Conservation (phyloP, 2,329 filamentous ascomycete genomes). For the Pseudogymnoascus sp. region DNA sequence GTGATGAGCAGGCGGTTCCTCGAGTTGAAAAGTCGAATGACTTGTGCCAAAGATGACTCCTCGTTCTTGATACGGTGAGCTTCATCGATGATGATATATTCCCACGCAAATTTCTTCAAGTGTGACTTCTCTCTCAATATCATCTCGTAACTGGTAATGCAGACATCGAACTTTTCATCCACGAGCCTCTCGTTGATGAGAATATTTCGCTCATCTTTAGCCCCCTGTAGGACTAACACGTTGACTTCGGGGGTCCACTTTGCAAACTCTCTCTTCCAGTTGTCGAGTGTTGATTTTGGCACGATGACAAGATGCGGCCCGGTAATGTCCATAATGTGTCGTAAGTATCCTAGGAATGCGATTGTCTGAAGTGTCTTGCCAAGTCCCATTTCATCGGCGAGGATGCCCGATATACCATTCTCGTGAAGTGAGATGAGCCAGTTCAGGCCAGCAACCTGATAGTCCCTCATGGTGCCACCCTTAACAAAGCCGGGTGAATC, state of each 20-base stretch:
- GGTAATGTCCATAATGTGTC: constrained; percentile 80
- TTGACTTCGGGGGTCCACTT: constrained; percentile 95
- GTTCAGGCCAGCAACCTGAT: constrained; percentile 90
- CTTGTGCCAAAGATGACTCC: constrained; percentile 90
- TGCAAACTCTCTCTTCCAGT: constrained; percentile 92
- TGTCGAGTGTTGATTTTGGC: constrained; percentile 95
- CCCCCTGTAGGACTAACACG: constrained; percentile 85
- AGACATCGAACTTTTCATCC: constrained; percentile 93
- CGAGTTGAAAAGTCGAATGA: constrained; percentile 93
- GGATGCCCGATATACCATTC: constrained; percentile 95
- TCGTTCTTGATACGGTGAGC: constrained; percentile 99
- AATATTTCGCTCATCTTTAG: constrained; percentile 82
- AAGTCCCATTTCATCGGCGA: constrained; percentile 97
- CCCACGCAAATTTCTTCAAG: constrained; percentile 96
- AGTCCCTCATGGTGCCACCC: constrained; percentile 83
- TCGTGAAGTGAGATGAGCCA: constrained; percentile 97
- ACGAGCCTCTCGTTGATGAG: constrained; percentile 88
- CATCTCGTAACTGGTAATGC: constrained; percentile 99
- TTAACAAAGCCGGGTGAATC: constrained; percentile 89
- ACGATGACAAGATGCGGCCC: constrained; percentile 89
- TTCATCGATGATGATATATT: constrained; percentile 99
- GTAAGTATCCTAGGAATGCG: constrained; percentile 87
- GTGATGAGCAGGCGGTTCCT: constrained; percentile 93
- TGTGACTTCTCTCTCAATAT: constrained; percentile 90
- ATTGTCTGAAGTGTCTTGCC: constrained; percentile 98